Evolutionary conservation across 345 rosid species (phyloP), one percentile per base, ranked within the genome.

Genomic region (Bruguiera parviflora): DNA sequence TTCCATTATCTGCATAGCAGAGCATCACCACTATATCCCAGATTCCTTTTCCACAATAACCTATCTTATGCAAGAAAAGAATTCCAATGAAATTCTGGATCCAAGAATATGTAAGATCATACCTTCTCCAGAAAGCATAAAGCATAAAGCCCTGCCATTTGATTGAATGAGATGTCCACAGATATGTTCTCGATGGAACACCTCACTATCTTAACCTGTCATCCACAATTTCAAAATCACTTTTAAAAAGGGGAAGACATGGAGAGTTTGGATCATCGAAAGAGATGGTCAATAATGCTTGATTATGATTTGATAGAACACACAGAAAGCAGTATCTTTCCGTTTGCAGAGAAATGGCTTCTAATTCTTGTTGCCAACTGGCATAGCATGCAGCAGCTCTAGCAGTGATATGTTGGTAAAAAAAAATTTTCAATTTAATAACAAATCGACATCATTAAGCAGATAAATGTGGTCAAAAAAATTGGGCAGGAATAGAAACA

Each of bases 91-190:
- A 24, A 39, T 25, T 71, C 16, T 16, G 5, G 15, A 13, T 25
- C 19, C 47, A 18, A 21, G 24, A 53, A 5, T n/a, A 3, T 8
- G 8, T 58, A 64, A 21, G 39, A 49, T 64, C 49, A 51, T 82
- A 94, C 98, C 98, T 87, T 66, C 87, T 91, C 96, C 63, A 94
- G 96, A 81, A 94, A 94, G 84, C 90, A 91, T 51, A 91, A 76
- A n/a, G 97, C 84, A 73, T 84, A 84, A 47, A 92, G 78, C 37
- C 97, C 99, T 66, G 92, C 91, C 69, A 92, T 80, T 81, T 90
- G 96, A 81, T 95, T 92, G 79, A 92, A 95, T 49, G 97, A 90
- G 70, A 95, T 95, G 80, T 95, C 99, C 61, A 95, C 91, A 33
- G 88, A 84, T 16, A 95, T 88, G 68, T 92, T 82, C 81, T 87